These are phyloP conservation scores for Xylaria bambusicola DNA, from an alignment of 495 filamentous ascomycete species.

Conservation along the genomic window DNA sequence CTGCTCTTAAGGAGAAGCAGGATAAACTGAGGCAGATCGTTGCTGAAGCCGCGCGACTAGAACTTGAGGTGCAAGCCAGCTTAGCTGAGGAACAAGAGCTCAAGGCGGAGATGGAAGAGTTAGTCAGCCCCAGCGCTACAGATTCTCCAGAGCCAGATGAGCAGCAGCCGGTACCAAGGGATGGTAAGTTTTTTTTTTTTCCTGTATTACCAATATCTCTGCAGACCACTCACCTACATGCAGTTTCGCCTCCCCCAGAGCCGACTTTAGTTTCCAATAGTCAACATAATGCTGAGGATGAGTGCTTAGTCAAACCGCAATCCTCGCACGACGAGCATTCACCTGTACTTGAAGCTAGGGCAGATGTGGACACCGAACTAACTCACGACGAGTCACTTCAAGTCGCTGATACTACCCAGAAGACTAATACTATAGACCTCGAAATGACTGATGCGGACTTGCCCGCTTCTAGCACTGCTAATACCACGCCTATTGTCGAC, in stretches of 20 bases:
- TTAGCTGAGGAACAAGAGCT: slow-evolving; percentile 49
- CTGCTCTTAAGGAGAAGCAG: slow-evolving; percentile 52
- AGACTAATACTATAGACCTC: neutral
- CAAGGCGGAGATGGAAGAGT: slow-evolving; percentile 56
- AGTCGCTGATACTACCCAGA: slow-evolving; percentile 12
- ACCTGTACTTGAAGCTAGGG: slow-evolving; percentile 12
- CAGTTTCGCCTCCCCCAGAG: neutral
- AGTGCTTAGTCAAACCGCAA: neutral
- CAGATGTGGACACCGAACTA: slow-evolving; percentile 23
- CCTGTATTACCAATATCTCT: neutral
- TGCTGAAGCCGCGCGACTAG: slow-evolving; percentile 59
- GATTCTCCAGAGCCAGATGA: slow-evolving; percentile 34
- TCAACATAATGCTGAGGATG: neutral
- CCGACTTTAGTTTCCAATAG: neutral
- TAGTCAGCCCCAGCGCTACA: slow-evolving; percentile 49
- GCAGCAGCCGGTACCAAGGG: slow-evolving; percentile 28
- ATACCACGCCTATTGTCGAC: neutral
- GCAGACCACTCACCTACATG: neutral
- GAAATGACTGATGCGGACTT: neutral
- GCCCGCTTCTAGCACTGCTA: neutral
- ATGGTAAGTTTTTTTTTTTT: slow-evolving; percentile 1
- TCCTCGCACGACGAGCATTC: neutral
- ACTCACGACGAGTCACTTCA: slow-evolving; percentile 13
- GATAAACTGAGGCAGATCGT: slow-evolving; percentile 55
- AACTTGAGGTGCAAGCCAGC: slow-evolving; percentile 57